Evolutionary conservation across 179 eudicot species (phyloP), one percentile per base, ranked within the genome.

Genomic region (Beta macrorhiza): DNA sequence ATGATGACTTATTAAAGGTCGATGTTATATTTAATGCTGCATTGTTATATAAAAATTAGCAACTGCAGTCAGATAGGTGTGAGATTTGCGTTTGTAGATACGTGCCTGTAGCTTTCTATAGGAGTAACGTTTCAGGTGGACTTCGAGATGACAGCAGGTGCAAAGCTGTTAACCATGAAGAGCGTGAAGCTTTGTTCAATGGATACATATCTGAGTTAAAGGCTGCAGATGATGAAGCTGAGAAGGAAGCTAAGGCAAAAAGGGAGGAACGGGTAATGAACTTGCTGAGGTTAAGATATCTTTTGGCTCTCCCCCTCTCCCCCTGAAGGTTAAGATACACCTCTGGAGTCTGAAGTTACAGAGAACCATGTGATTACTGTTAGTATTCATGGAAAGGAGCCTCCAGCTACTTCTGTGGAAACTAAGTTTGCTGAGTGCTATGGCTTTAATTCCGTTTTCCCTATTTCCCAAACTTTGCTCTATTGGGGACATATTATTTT

Each of bases 141-240:
- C 82, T 97, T 77, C 89, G 94, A 83, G 89, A 89, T 84, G 99
- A 97, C 79, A 89, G 90, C 53, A 87, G 98, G 77, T 97, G 91
- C 91, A 94, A 92, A 87, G 89, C 93, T 83, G 92, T 97, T 67
- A 89, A 84, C 84, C 98, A 94, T 79, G 98, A 93, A 83, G 97
- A 94, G 52, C 91, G 97, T 85, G 99, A 94, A 85, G 79, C 79
- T 72, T 78, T 94, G 58, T 97, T 94, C 76, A 91, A 90, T 78
- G 95, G 93, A 84, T 97, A 89, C 83, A 86, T 92, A 77, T 89
- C 91, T 56, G 92, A 94, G 71, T 79, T 94, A 61, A 97, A 94
- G 89, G 89, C 89, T 83, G 92, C 85, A 22, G 90, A 84, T 84
- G 93, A 88, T 82, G 93, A 89, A 83, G 88, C 88, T 68, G 91